Conservation (phyloP, 257 asterid genomes). For the Primulina eburnea region DNA sequence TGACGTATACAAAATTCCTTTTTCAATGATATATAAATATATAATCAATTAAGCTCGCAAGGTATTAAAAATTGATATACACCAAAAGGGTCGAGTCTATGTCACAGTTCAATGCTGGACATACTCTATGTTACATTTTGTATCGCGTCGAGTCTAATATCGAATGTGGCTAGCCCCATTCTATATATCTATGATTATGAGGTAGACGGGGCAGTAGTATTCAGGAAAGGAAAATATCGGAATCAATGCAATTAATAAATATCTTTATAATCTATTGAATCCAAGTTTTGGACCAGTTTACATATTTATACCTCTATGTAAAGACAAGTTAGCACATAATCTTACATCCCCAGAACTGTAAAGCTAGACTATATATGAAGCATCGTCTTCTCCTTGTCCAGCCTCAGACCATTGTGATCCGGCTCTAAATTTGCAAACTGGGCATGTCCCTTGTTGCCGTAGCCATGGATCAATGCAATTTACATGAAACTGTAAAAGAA, state of each 20-base stretch:
- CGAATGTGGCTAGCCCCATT: too few relatives aligned
- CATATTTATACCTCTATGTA: not conserved
- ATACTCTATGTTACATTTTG: too few relatives aligned
- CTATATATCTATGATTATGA: too few relatives aligned
- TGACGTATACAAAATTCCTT: not conserved
- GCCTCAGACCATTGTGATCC: slow-evolving; percentile 65
- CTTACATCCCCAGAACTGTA: not conserved
- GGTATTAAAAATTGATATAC: too few relatives aligned
- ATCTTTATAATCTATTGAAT: not conserved
- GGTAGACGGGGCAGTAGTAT: not conserved
- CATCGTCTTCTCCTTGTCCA: slow-evolving; percentile 50
- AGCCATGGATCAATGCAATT: slow-evolving; percentile 98
- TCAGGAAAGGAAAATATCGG: not conserved
- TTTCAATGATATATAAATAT: too few relatives aligned
- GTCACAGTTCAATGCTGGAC: too few relatives aligned
- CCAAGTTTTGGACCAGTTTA: not conserved
- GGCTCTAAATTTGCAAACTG: slow-evolving; percentile 88
- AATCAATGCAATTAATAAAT: not conserved
- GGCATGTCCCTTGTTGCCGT: slow-evolving; percentile 96
- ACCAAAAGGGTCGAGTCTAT: too few relatives aligned
- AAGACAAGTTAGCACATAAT: not conserved
- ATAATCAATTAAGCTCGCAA: too few relatives aligned
- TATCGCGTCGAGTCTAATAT: too few relatives aligned
- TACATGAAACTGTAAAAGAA: slow-evolving; percentile 73
- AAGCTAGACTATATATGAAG: slow-evolving; percentile 55